These are phyloP conservation scores for Apiospora koreana DNA, from an alignment of 2,329 filamentous ascomycete species.

Conservation along the genomic window DNA sequence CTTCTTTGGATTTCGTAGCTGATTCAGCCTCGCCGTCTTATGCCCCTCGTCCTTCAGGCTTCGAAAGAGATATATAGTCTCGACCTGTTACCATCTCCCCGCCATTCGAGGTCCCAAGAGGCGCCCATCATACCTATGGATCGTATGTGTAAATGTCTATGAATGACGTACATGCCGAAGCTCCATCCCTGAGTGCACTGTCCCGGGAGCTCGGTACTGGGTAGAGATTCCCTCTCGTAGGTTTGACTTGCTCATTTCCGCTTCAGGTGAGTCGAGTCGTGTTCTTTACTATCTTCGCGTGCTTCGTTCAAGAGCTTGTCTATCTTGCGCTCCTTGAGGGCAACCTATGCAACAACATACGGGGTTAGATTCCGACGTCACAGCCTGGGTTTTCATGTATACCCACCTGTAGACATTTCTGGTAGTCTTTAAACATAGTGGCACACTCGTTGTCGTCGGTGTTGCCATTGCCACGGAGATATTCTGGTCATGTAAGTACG, in stretches of 20 bases:
- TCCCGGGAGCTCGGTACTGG: background rate
- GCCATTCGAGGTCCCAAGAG: background rate
- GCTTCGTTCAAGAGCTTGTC: conserved; percentile 92
- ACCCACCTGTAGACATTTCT: conserved; percentile 75
- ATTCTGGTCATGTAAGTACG: conserved; percentile 59
- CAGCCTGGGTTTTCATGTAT: background rate
- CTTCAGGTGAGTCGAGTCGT: conserved; percentile 70
- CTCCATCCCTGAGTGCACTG: background rate
- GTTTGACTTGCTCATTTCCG: conserved; percentile 32
- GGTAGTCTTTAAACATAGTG: conserved; percentile 84
- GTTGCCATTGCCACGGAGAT: conserved; percentile 80
- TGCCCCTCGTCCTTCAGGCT: background rate
- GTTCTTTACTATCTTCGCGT: conserved; percentile 84
- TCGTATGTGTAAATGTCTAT: background rate
- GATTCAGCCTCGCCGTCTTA: background rate
- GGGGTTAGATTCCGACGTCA: conserved; percentile 2
- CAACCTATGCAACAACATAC: conserved; percentile 63
- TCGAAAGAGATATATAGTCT: background rate
- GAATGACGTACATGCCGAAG: background rate
- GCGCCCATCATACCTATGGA: background rate
- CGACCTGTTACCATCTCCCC: background rate
- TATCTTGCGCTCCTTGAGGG: conserved; percentile 85
- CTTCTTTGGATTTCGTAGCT: background rate
- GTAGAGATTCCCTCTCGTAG: background rate
- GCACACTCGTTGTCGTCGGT: conserved; percentile 80